phyloP scores from a whole-genome alignment of 768 basidiomycete genomes.

The Suillus clintonianus region DNA sequence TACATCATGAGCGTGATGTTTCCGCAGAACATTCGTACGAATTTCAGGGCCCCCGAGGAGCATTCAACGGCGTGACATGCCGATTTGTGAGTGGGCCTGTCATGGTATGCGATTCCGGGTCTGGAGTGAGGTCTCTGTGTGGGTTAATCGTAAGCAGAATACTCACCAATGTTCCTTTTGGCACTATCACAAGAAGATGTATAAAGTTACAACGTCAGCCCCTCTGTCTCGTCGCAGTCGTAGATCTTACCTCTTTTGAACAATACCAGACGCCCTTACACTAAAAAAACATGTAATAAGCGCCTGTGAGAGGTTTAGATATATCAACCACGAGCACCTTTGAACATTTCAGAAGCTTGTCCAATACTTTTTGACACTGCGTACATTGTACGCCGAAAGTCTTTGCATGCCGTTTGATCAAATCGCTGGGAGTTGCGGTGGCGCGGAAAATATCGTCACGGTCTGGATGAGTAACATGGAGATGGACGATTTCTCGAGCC shows the following conservation, averaged over 20 bases:
- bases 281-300: not conserved
- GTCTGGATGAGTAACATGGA: conserved; percentile 15
- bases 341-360: conserved; percentile 13
- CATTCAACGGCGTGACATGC: conserved; percentile 13
- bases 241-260: conserved; percentile 11
- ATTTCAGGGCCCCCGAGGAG: conserved; percentile 15
- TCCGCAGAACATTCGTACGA: conserved; percentile 10
- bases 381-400: conserved; percentile 12
- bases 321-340: not conserved
- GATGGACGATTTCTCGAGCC: not conserved
- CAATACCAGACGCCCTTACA: conserved; percentile 24
- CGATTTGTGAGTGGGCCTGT: conserved; percentile 16
- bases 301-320: not conserved
- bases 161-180: conserved; percentile 20
- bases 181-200: conserved; percentile 2
- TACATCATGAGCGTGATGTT: conserved; percentile 8
- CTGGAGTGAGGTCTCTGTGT: not conserved
- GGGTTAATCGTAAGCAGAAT: no score
- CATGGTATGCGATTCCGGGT: not conserved
- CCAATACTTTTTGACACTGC: conserved; percentile 11
- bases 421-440: conserved; percentile 9
- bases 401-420: conserved; percentile 11
- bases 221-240: not conserved
- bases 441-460: conserved; percentile 6
- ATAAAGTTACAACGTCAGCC: not conserved